Base-by-base conservation (phyloP, 495 filamentous ascomycete genomes). In the Lophiotrema nucula region DNA sequence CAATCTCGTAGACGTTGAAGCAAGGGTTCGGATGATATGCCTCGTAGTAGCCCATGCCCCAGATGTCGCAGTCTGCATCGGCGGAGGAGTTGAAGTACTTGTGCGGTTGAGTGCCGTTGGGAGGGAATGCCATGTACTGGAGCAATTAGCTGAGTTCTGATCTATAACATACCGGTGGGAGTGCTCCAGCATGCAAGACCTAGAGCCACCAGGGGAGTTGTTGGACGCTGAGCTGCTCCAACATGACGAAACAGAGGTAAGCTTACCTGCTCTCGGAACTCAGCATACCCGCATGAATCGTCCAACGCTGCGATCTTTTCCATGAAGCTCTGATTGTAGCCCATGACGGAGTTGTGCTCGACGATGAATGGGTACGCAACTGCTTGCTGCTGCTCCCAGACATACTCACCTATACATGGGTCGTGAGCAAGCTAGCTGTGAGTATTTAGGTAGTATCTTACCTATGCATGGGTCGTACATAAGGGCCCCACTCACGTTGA, bases 381-480 rank as follows among this genome's bases (percentile, higher is more conserved):
- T 1, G 65, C 51, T 22, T 51, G 50, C 35, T 64, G 39, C 12
- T 53, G 38, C 21, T 24, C 35, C 24, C 55, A 65, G 21, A 57
- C 61, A 27, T 42, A 65, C 41, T 60, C 47, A 13, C 65, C 62
- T 39, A 66, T 66, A 53, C 37, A 45, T 6, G 56, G 62, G 35
- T 67, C 61, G 45, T 61, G 31, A 35, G 8, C 31, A 35, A 8
- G 15, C 15, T 8, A 35, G 15, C 31, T 35, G 8, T 15, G 15
- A 15, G 15, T 35, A 35, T 35, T 35, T 15, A 35, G 31, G 15
- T 35, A 35, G 31, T 8, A 15, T 8, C 31, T 35, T 8, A 35
- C 31, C 31, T 8, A 67, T 67, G 56, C 42, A 47, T 15, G 62
- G 62, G 37, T 68, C 65, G 42, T 65, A 66, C 47, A 68, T 62